phyloP scores from a whole-genome alignment of 108 stramenopile species.

The Fragilaria radians region DNA sequence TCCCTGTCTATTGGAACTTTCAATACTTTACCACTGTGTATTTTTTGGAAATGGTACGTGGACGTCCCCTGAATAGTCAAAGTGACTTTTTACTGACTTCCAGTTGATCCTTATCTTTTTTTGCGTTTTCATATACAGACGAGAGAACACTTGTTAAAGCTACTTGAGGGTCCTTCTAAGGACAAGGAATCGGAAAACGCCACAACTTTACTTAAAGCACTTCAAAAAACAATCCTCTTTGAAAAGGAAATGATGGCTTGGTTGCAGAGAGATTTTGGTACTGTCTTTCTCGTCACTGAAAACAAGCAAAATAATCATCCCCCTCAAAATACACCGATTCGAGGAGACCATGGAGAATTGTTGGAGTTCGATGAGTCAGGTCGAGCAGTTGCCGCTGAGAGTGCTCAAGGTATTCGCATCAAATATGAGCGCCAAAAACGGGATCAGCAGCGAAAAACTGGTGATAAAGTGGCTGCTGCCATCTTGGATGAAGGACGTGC shows the following conservation, averaged over 20 bases:
- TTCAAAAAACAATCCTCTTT: constrained; percentile 92
- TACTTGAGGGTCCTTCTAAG: constrained; percentile 37
- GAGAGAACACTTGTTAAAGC: constrained; percentile 31
- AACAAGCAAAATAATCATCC: constrained; percentile 10
- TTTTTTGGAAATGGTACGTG: constrained; percentile 58
- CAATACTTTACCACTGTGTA: constrained; percentile 66
- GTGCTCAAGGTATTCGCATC: constrained; percentile 57
- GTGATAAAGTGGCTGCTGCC: constrained; percentile 5
- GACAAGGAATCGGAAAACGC: constrained; percentile 83
- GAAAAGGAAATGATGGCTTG: constrained; percentile 90
- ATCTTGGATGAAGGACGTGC: constrained; percentile 24
- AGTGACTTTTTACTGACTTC: not conserved
- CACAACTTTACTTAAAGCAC: constrained; percentile 83
- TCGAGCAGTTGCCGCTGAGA: constrained; percentile 37
- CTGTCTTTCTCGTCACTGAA: constrained; percentile 34
- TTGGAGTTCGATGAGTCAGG: constrained; percentile 40
- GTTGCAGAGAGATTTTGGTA: constrained; percentile 67
- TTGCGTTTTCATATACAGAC: constrained; percentile 17
- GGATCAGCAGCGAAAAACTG: constrained; percentile 12
- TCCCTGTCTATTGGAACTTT: constrained; percentile 91
- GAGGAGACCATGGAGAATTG: constrained; percentile 25
- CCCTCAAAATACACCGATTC: constrained; percentile 1
- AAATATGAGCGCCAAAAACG: constrained; percentile 43
- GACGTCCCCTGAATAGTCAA: not conserved
- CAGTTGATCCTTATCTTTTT: not conserved